Base-by-base conservation (phyloP, 768 basidiomycete species). In the Panellus pusillus region DNA sequence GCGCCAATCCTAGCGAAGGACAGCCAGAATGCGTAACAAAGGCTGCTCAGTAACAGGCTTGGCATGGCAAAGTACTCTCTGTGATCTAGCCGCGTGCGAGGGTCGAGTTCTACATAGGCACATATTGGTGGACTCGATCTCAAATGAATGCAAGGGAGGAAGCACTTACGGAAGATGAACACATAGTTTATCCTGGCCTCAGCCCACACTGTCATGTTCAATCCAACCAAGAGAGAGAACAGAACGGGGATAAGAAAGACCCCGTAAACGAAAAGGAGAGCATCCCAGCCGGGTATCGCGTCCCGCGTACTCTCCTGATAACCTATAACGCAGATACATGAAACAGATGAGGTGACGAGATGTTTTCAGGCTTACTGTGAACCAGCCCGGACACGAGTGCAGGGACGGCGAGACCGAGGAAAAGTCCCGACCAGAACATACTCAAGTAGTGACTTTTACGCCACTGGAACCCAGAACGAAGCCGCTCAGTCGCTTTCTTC, bases 151-250 rank as follows among this genome's bases (percentile, higher is more conserved):
- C 6, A 6, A 6, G 24, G 24, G 24, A 24, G 6, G n/a, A 24
- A 24, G 24, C 24, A 24, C 79, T 36, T 54, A 89, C 89, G 89
- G 63, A 95, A 91, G 32, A 95, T 91, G 67, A 98, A 96, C n/a
- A 86, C 80, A 63, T 94, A 96, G 66, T 98, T 98, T 61, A 99
- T 93, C 42, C 89, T 78, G 6, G 85, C 74, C 5, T 71, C 69
- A 0, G 82, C 76, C 88, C 91, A 99, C 0, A 86, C 87, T 18
- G 86, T 61, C 5, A 98, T 59, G 66, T 99, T 98, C n/a, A 89
- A 52, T 20, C 91, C 89, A 49, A 98, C 81, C 1, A 97, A 72
- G 29, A 92, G 55, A 2, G 83, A 75, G 63, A 97, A 89, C 3
- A 96, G 57, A 6, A 86, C 75, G 0, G 94, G 93, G 4, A 97